Conservation (phyloP, 805 yeast genomes). For the Wickerhamiella australiensis region DNA sequence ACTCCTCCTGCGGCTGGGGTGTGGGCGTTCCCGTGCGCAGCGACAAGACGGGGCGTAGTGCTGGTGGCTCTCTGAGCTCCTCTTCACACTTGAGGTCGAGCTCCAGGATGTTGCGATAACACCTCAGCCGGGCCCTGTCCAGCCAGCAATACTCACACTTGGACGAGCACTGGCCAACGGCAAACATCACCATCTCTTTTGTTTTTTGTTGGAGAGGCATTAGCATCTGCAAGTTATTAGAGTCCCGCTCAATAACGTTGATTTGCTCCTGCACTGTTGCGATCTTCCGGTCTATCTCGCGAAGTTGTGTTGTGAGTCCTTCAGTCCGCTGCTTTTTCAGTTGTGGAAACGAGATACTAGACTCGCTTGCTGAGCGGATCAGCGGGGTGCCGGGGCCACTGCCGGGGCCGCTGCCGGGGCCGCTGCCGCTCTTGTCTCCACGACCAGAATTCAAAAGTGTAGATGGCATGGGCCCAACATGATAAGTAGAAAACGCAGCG, state of each 20-base stretch:
- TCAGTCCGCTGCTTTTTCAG: constrained; percentile 21
- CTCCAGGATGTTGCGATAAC: constrained; percentile 32
- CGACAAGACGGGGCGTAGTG: not conserved
- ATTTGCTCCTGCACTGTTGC: constrained; percentile 28
- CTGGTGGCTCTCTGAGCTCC: not conserved
- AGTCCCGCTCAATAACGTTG: constrained; percentile 29
- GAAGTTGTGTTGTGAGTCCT: constrained; percentile 26
- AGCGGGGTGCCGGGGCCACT: not conserved
- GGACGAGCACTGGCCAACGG: constrained; percentile 38
- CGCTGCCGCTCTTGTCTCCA: not conserved
- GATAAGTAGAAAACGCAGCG: constrained; percentile 36
- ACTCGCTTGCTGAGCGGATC: not conserved
- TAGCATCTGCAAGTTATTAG: constrained; percentile 33
- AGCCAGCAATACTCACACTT: constrained; percentile 47
- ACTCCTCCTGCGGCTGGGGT: not conserved
- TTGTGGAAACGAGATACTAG: not conserved
- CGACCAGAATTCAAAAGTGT: not conserved
- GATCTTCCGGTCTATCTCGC: constrained; percentile 29
- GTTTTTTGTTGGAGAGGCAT: constrained; percentile 48
- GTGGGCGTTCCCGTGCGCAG: not conserved
- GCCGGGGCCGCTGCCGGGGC: too few relatives aligned
- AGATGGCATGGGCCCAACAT: constrained; percentile 21
- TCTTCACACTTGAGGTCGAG: constrained; percentile 21
- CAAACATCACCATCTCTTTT: constrained; percentile 35
- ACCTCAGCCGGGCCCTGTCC: constrained; percentile 37